These are phyloP conservation scores for Proliferodiscus dingleyae DNA, from an alignment of 2,329 filamentous ascomycete species.

Conservation along the genomic window DNA sequence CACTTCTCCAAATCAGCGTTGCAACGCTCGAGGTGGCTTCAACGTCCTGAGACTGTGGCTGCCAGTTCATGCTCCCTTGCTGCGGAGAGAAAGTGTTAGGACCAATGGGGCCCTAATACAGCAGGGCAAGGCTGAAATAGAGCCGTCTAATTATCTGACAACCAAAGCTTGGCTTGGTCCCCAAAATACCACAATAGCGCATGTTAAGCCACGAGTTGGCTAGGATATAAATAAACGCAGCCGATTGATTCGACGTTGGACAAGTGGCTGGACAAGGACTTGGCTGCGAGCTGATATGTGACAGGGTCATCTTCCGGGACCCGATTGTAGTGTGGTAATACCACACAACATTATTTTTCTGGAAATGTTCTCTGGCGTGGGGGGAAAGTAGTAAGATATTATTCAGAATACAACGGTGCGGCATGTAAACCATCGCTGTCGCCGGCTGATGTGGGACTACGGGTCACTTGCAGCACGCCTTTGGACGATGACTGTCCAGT, in stretches of 20 bases:
- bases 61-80: not conserved
- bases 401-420: too few relatives aligned
- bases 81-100: not conserved
- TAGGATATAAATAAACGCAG: conserved; percentile 12
- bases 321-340: not conserved
- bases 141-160: conserved; percentile 1
- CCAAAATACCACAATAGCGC: conserved; percentile 4
- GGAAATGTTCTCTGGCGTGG: not conserved
- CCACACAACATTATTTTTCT: not conserved
- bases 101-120: conserved; percentile 1
- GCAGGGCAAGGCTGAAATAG: conserved; percentile 10
- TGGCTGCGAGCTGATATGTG: not conserved
- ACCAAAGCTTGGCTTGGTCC: not conserved
- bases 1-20: too few relatives aligned
- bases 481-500: too few relatives aligned
- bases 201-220: conserved; percentile 2
- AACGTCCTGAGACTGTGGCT: not conserved
- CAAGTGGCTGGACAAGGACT: conserved; percentile 5
- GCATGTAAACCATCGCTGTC: too few relatives aligned
- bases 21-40: not conserved
- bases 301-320: not conserved
- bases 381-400: not conserved
- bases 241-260: conserved; percentile 5
- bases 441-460: too few relatives aligned
- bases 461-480: too few relatives aligned